Percentiles rank a stretch among this genome's conserved stretches.
Conservation (phyloP, 108 stramenopile genomes). For the Fragilaria radians region DNA sequence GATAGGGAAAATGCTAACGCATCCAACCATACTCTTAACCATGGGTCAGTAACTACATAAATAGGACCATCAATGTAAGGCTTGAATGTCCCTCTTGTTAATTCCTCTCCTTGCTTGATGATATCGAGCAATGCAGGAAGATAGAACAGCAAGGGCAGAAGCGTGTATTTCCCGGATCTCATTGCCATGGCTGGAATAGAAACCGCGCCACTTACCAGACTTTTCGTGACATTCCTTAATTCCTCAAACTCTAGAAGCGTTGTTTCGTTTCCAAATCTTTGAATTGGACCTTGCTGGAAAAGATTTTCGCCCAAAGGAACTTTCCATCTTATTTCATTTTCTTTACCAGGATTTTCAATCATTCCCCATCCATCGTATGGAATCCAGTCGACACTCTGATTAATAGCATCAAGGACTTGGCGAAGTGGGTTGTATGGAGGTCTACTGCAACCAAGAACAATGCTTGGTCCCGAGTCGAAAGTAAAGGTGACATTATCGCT, state of each 20-base stretch:
- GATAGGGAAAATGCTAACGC: constrained; percentile 88
- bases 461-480: constrained; percentile 91
- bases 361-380: constrained; percentile 91
- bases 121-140: constrained; percentile 54
- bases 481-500: constrained; percentile 34
- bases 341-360: constrained; percentile 63
- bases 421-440: constrained; percentile 75
- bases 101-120: constrained; percentile 51
- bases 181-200: constrained; percentile 82
- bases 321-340: constrained; percentile 53
- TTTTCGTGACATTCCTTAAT: constrained; percentile 44
- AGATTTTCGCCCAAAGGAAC: constrained; percentile 64
- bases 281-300: constrained; percentile 69
- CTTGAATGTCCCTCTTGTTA: constrained; percentile 61
- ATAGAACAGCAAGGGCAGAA: constrained; percentile 66
- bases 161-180: constrained; percentile 52
- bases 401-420: constrained; percentile 82
- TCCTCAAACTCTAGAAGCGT: constrained; percentile 59
- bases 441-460: constrained; percentile 70
- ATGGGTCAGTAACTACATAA: constrained; percentile 64
- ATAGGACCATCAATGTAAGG: constrained; percentile 80
- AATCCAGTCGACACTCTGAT: constrained; percentile 75
- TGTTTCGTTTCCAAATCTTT: constrained; percentile 47
- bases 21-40: constrained; percentile 88
- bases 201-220: constrained; percentile 49